Evolutionary conservation across 768 basidiomycete genomes (phyloP).

Genomic region (Rhodocollybia butyracea): DNA sequence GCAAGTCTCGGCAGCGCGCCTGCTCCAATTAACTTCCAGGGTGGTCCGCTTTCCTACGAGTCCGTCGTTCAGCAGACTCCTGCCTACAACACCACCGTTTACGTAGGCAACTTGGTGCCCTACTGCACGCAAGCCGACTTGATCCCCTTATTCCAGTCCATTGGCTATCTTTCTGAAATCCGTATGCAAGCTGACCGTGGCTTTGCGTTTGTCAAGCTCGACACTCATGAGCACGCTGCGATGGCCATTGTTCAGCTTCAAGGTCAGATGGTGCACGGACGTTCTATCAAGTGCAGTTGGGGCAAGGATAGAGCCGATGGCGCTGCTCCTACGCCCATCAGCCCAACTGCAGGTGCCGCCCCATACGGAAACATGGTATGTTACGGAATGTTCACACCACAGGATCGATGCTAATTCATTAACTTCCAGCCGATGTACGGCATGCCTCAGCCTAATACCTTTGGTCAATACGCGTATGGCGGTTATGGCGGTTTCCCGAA

Average conservation of each 20-base stretch:
- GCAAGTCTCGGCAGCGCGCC: slow-evolving; percentile 62
- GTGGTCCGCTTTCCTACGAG: slow-evolving; percentile 88
- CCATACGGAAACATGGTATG: slow-evolving; percentile 83
- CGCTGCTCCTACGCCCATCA: slow-evolving; percentile 54
- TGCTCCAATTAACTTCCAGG: slow-evolving; percentile 88
- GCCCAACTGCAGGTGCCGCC: slow-evolving; percentile 54
- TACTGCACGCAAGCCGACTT: slow-evolving; percentile 97
- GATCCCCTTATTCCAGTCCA: slow-evolving; percentile 96
- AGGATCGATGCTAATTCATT: slow-evolving; percentile 1
- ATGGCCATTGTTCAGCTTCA: slow-evolving; percentile 97
- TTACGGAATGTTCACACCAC: slow-evolving; percentile 9
- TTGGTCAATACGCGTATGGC: slow-evolving; percentile 77
- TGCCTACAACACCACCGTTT: slow-evolving; percentile 92
- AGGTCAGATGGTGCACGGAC: slow-evolving; percentile 94
- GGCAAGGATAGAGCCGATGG: slow-evolving; percentile 91
- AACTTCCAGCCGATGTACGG: slow-evolving; percentile 77
- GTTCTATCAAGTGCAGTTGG: slow-evolving; percentile 99
- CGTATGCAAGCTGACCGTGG: slow-evolving; percentile 99
- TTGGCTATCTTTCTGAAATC: slow-evolving; percentile 97
- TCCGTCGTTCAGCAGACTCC: slow-evolving; percentile 92
- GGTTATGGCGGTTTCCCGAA: slow-evolving; percentile 71
- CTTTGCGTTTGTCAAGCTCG: slow-evolving; percentile 98
- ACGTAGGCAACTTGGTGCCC: slow-evolving; percentile 97
- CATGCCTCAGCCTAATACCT: slow-evolving; percentile 79
- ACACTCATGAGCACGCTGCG: slow-evolving; percentile 97